Percentiles rank a stretch among this genome's conserved stretches.
Evolutionary conservation across 352 stramenopile species (phyloP).

Genomic region (Saprolegnia parasitica): DNA sequence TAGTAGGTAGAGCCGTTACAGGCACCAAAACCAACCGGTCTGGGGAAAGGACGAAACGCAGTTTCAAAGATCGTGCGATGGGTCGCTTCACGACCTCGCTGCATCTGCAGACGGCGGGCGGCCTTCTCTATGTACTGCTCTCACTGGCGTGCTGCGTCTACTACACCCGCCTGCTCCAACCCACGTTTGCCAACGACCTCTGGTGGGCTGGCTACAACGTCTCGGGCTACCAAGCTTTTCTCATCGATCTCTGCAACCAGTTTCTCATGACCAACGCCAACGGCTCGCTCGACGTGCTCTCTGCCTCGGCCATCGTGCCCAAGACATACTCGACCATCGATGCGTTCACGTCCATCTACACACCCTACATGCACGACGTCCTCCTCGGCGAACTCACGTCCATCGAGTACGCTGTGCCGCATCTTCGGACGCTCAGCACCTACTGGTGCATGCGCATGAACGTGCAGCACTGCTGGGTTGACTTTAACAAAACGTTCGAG

Average conservation of each 20-base stretch:
- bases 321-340: neutral
- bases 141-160: constrained; percentile 5
- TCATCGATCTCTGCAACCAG: constrained; percentile 12
- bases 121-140: constrained; percentile 2
- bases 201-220: constrained; percentile 27
- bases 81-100: neutral
- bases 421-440: neutral
- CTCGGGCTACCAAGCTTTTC: constrained; percentile 18
- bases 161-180: neutral
- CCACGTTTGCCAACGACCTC: constrained; percentile 15
- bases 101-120: neutral
- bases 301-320: neutral
- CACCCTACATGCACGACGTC: neutral
- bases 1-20: too few species aligned
- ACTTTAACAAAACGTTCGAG: constrained; percentile 21
- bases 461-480: constrained; percentile 24
- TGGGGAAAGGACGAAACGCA: too few species aligned
- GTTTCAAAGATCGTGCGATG: neutral
- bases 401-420: constrained; percentile 4
- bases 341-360: constrained; percentile 2
- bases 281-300: constrained; percentile 3
- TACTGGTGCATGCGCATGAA: neutral
- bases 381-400: constrained; percentile 5
- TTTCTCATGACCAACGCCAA: neutral
- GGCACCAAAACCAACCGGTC: too few species aligned